Evolutionary conservation across 768 basidiomycete genomes (phyloP), one percentile per base, ranked within the genome.

Genomic region (Tylopilus sp.): DNA sequence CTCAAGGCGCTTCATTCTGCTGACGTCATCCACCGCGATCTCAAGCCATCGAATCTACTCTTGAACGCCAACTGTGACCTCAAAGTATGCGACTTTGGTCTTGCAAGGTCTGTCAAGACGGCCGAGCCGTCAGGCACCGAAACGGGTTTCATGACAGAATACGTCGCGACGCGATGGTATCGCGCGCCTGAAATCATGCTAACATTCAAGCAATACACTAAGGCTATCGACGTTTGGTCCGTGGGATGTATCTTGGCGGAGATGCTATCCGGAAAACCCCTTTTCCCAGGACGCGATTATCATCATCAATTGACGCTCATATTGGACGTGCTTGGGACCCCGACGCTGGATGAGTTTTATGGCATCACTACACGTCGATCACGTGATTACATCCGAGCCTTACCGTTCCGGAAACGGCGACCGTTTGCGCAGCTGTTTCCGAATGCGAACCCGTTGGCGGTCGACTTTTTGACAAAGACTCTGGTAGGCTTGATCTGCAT

Each of bases 141-240:
- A 62, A 89, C 81, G 7, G 86, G 86, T 6, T 94, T 93, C 75
- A 93, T 95, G 92, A 96, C 92, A 2, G 91, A 93, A 84, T 96
- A 95, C 65, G 97, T 99, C 45, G 96, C 97, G 3, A 98, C 97
- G 24, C 79, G 97, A 61, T 99, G 97, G 97, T 99, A 98, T 67
- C 85, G 97, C 33, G 97, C 97, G 0, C 97, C 97, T 1, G 97
- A 99, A 70, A 95, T 99, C 74, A 99, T 99, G 97, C 79, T 99
- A 47, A 97, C 94, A 11, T 98, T 98, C 79, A 96, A 97, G 69
- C 89, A 97, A 69, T 99, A 99, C 74, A 96, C 95, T 47, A 94
- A 94, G 75, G 89, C 89, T n/a, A 90, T 92, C 57, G 89, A 92
- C 61, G 80, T 92, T 19, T 92, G 89, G 89, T 89, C 87, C 11